Evolutionary conservation across 2,329 filamentous ascomycete species (phyloP).

Genomic region (Aplosporella prunicola): DNA sequence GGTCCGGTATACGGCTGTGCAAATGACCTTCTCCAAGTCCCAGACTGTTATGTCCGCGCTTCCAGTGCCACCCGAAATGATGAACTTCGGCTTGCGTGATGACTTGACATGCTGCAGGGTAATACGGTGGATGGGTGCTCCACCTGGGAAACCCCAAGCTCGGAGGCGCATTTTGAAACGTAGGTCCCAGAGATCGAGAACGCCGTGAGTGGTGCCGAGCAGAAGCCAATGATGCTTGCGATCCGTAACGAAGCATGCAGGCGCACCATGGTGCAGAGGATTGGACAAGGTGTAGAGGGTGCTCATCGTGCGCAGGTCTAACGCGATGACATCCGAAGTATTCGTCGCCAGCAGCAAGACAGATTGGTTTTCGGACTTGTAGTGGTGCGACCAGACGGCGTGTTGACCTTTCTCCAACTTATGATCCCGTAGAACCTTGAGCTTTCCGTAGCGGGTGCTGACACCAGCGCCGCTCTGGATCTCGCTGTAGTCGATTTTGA

Average conservation of each 20-base stretch:
- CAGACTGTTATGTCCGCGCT: conserved; percentile 88
- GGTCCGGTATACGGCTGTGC: conserved; percentile 76
- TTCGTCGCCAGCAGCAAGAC: conserved; percentile 80
- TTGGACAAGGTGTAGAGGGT: conserved; percentile 74
- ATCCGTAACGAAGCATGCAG: conserved; percentile 85
- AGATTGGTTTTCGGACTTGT: conserved; percentile 72
- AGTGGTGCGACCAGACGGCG: conserved; percentile 88
- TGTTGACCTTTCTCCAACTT: conserved; percentile 65
- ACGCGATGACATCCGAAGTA: conserved; percentile 67
- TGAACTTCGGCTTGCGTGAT: conserved; percentile 67
- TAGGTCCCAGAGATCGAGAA: conserved; percentile 90
- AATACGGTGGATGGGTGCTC: conserved; percentile 69
- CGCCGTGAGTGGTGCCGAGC: conserved; percentile 83
- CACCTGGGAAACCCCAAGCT: conserved; percentile 78
- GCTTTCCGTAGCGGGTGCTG: conserved; percentile 60
- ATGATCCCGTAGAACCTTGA: conserved; percentile 62
- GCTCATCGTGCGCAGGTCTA: conserved; percentile 82
- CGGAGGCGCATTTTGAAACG: conserved; percentile 85
- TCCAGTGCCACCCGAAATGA: conserved; percentile 77
- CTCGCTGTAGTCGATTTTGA: conserved; percentile 64
- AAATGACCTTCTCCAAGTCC: conserved; percentile 86
- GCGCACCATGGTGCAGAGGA: conserved; percentile 81
- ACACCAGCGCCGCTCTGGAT: conserved; percentile 43
- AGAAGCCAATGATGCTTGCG: conserved; percentile 81
- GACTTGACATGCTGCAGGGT: conserved; percentile 52